phyloP scores from a whole-genome alignment of 2,329 filamentous ascomycete genomes.

The Dothideomycetes sp. region DNA sequence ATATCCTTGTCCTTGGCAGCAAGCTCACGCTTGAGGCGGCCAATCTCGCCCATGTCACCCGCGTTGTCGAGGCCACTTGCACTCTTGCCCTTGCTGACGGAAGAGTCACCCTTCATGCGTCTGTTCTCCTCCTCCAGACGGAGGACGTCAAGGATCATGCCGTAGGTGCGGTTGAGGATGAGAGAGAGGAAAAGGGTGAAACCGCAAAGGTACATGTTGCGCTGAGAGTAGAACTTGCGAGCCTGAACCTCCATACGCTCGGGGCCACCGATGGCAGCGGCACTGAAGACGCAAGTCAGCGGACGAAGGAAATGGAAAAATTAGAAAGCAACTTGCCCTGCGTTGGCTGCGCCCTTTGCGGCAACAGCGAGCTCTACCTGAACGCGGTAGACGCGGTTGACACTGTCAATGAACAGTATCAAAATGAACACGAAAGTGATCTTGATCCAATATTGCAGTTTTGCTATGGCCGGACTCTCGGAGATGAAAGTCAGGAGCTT shows the following conservation, averaged over 20 bases:
- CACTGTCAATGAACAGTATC: conserved; percentile 94
- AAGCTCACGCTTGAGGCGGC: conserved; percentile 53
- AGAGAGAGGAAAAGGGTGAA: conserved; percentile 98
- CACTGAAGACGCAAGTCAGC: conserved; percentile 31
- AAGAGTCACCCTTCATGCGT: conserved; percentile 59
- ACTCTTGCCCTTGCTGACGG: conserved; percentile 49
- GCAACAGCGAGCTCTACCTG: conserved; percentile 75
- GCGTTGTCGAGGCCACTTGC: conserved; percentile 60
- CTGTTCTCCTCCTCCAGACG: conserved; percentile 87
- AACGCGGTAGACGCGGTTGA: conserved; percentile 91
- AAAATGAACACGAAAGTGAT: conserved; percentile 99
- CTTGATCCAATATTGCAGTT: conserved; percentile 95
- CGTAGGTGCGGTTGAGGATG: conserved; percentile 98
- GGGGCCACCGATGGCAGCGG: conserved; percentile 64
- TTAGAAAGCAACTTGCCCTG: conserved; percentile 37
- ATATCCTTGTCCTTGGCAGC: conserved; percentile 72
- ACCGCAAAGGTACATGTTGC: conserved; percentile 99
- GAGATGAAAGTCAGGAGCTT: conserved; percentile 95
- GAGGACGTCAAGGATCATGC: conserved; percentile 87
- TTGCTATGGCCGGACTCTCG: conserved; percentile 72
- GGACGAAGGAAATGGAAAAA: neutral
- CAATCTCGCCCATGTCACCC: conserved; percentile 67
- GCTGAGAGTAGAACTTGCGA: conserved; percentile 99
- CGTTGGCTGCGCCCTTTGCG: conserved; percentile 45
- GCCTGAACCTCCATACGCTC: conserved; percentile 98